Evolutionary conservation across 441 rosid genomes (phyloP).

Genomic region (Populus trichocarpa): DNA sequence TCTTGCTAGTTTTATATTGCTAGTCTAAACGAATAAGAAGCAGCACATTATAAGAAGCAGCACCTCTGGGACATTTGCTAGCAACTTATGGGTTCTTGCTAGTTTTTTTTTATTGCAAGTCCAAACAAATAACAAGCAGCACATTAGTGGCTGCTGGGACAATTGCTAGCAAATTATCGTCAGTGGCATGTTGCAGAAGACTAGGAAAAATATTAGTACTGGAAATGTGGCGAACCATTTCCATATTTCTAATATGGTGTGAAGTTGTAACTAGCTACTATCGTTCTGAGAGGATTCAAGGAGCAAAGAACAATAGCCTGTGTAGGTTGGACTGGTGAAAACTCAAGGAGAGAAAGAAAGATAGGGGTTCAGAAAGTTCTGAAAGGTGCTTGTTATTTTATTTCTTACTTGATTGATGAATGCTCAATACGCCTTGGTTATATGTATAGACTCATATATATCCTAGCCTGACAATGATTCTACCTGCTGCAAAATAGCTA

Average conservation of each 20-base stretch:
- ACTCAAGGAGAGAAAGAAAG: background rate
- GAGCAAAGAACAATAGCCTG: background rate
- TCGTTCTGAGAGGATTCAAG: background rate
- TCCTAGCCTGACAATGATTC: background rate
- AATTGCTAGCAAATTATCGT: background rate
- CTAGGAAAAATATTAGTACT: background rate
- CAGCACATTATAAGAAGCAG: background rate
- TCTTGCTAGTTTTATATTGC: constrained; percentile 20
- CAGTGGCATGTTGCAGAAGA: background rate
- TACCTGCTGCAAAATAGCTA: background rate
- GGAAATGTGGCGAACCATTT: background rate
- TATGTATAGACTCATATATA: background rate
- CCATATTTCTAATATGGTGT: background rate
- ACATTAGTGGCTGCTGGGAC: too few relatives aligned
- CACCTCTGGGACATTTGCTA: background rate
- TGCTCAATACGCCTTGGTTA: background rate
- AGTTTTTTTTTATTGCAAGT: too few relatives aligned
- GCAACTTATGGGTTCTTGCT: background rate
- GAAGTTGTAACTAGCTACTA: too few relatives aligned
- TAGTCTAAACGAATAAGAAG: background rate
- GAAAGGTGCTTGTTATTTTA: background rate
- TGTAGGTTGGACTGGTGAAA: background rate
- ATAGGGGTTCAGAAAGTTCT: background rate
- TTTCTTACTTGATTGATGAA: background rate
- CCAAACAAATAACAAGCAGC: too few relatives aligned